Conservation (phyloP, 2,329 filamentous ascomycete species). For the Escovopsis sp. region DNA sequence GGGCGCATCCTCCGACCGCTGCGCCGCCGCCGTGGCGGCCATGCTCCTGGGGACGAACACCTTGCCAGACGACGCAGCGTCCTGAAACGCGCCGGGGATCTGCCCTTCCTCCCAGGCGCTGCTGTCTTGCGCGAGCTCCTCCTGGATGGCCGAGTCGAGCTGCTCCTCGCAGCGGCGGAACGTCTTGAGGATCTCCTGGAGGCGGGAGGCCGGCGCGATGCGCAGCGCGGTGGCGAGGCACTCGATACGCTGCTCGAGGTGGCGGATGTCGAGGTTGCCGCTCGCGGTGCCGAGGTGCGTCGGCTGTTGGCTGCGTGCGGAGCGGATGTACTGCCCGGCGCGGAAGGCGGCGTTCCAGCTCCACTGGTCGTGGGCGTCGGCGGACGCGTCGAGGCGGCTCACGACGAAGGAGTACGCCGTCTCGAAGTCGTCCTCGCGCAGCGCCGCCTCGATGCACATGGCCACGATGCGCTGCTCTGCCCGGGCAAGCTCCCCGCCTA, state of each 20-base stretch:
- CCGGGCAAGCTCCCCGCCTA: slow-evolving; percentile 17
- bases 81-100: slow-evolving; percentile 39
- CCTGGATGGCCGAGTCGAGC: slow-evolving; percentile 47
- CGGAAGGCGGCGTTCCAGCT: slow-evolving; percentile 67
- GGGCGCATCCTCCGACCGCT: slow-evolving; percentile 37
- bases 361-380: slow-evolving; percentile 39
- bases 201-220: slow-evolving; percentile 51
- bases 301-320: slow-evolving; percentile 34
- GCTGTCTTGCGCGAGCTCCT: slow-evolving; percentile 54
- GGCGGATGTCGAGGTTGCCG: slow-evolving; percentile 47
- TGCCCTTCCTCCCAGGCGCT: slow-evolving; percentile 56
- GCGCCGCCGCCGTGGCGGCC: slow-evolving; percentile 18
- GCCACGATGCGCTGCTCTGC: slow-evolving; percentile 55
- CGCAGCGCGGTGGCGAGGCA: slow-evolving; percentile 61
- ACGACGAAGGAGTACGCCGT: slow-evolving; percentile 75
- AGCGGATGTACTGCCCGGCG: slow-evolving; percentile 58
- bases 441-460: slow-evolving; percentile 66
- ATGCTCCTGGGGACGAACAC: slow-evolving; percentile 17
- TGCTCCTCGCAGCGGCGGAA: slow-evolving; percentile 70
- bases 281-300: slow-evolving; percentile 45
- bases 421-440: slow-evolving; percentile 67
- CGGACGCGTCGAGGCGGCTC: slow-evolving; percentile 40
- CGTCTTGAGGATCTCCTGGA: slow-evolving; percentile 60
- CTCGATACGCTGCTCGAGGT: slow-evolving; percentile 68
- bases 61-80: slow-evolving; percentile 12